Conservation (phyloP, 148 eudicot genomes). For the Fagopyrum esculentum region DNA sequence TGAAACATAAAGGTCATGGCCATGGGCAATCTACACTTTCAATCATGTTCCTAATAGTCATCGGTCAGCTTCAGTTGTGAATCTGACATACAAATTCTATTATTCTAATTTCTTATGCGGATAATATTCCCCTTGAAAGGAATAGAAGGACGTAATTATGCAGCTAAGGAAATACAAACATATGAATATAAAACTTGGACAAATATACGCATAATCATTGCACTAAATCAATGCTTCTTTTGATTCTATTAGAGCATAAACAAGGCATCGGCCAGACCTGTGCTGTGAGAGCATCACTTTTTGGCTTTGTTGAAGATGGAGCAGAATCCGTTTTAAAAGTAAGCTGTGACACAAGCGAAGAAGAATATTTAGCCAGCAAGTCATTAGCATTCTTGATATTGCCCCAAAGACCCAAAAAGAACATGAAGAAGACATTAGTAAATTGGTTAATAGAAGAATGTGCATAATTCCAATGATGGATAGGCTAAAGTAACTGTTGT, state of each 20-base stretch:
- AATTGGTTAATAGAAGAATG: background rate
- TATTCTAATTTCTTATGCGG: background rate
- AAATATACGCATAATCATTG: background rate
- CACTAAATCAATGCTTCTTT: background rate
- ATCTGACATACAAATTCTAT: background rate
- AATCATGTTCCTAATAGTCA: background rate
- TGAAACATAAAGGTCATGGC: background rate
- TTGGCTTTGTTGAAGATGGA: conserved; percentile 47
- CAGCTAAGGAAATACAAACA: background rate
- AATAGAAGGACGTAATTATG: background rate
- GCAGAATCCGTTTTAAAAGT: conserved; percentile 47
- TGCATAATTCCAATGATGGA: background rate
- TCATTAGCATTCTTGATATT: background rate
- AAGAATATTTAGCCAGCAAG: conserved; percentile 1
- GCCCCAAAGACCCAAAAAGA: background rate
- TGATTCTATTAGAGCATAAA: background rate
- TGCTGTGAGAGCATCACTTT: conserved; percentile 58
- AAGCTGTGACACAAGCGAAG: conserved; percentile 29
- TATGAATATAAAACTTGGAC: background rate
- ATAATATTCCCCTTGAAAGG: background rate
- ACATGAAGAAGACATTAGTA: background rate
- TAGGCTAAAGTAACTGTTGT: background rate
- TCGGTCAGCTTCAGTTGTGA: background rate
- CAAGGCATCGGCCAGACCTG: conserved; percentile 43
- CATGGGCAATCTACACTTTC: background rate